A percentile compares a stretch with the other conserved stretches of the same genome.
These are phyloP conservation scores for Ceratobasidium sp. DNA, from an alignment of 1,284 basidiomycete genomes.

Conservation along the genomic window DNA sequence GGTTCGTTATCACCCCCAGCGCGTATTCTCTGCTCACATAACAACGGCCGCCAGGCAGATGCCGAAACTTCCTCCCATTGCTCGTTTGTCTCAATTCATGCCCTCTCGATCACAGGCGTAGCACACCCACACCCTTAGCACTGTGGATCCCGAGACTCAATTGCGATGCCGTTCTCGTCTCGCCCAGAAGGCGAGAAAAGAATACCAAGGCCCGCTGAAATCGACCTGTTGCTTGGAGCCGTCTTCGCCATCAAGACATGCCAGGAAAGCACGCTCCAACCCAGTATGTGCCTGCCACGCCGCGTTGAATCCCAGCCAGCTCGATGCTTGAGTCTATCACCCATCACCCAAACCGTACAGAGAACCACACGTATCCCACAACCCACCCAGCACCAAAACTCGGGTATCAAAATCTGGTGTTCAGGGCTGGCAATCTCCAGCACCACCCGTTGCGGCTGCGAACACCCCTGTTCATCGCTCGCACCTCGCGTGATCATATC, in stretches of 20 bases:
- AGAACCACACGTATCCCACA: slow-evolving; percentile 4
- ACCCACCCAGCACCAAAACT: slow-evolving; percentile 10
- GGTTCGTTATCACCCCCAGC: slow-evolving; percentile 12
- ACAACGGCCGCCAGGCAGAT: slow-evolving; percentile 16
- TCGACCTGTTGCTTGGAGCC: slow-evolving; percentile 10
- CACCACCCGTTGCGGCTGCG: slow-evolving; percentile 7
- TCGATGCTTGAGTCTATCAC: slow-evolving; percentile 20
- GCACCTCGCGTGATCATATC: slow-evolving; percentile 23
- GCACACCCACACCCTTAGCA: not conserved
- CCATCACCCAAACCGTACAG: not conserved
- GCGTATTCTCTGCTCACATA: slow-evolving; percentile 16
- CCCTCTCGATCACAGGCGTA: slow-evolving; percentile 24
- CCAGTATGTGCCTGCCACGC: not conserved
- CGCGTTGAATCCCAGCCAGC: slow-evolving; percentile 21
- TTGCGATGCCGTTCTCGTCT: slow-evolving; percentile 8
- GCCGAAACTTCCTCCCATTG: slow-evolving; percentile 31
- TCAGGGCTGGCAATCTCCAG: slow-evolving; percentile 42
- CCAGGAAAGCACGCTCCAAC: slow-evolving; percentile 2
- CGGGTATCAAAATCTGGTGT: slow-evolving; percentile 27
- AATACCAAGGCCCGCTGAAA: not conserved
- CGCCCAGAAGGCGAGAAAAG: slow-evolving; percentile 20
- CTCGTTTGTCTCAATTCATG: slow-evolving; percentile 22
- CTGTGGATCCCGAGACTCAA: slow-evolving; percentile 20
- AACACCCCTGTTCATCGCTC: slow-evolving; percentile 35
- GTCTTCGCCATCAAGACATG: slow-evolving; percentile 11